Conservation (phyloP, 208 protist species). For the Trypanosoma scelopori region DNA sequence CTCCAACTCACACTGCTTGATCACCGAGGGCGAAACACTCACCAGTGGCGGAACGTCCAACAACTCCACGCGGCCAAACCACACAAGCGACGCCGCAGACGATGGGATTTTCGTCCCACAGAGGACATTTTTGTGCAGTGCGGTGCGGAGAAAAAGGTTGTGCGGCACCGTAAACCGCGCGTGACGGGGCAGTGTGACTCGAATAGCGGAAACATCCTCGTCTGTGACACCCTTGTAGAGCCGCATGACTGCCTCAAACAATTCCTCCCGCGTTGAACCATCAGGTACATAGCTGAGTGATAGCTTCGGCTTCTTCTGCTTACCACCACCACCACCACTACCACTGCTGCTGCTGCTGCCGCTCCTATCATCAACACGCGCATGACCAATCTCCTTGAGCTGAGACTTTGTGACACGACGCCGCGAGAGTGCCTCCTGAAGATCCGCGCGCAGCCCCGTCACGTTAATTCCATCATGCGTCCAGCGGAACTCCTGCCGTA, state of each 20-base stretch:
- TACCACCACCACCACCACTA: slow-evolving; percentile 18
- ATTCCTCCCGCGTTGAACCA: slow-evolving; percentile 32
- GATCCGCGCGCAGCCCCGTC: slow-evolving; percentile 53
- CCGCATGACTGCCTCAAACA: slow-evolving; percentile 38
- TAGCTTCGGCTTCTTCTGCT: slow-evolving; percentile 21
- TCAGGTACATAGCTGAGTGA: slow-evolving; percentile 25
- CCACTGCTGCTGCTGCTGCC: too few relatives aligned
- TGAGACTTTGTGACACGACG: slow-evolving; percentile 67
- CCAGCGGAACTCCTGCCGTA: slow-evolving; percentile 43
- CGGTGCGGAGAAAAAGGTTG: slow-evolving; percentile 66
- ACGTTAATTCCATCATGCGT: slow-evolving; percentile 83
- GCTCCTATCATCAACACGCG: slow-evolving; percentile 27
- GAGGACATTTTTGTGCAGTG: slow-evolving; percentile 84
- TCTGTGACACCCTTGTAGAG: slow-evolving; percentile 47
- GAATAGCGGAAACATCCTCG: slow-evolving; percentile 52
- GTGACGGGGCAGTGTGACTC: slow-evolving; percentile 55
- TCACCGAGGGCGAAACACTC: slow-evolving; percentile 34
- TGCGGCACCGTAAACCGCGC: slow-evolving; percentile 59
- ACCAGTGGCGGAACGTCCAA: slow-evolving; percentile 53
- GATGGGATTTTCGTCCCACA: slow-evolving; percentile 57
- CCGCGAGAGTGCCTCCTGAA: slow-evolving; percentile 65
- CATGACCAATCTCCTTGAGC: slow-evolving; percentile 49
- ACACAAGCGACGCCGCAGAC: slow-evolving; percentile 46
- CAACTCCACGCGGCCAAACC: slow-evolving; percentile 66
- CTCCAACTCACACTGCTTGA: slow-evolving; percentile 91